Conservation (phyloP, 208 protist genomes). For the Crithidia mellificae region DNA sequence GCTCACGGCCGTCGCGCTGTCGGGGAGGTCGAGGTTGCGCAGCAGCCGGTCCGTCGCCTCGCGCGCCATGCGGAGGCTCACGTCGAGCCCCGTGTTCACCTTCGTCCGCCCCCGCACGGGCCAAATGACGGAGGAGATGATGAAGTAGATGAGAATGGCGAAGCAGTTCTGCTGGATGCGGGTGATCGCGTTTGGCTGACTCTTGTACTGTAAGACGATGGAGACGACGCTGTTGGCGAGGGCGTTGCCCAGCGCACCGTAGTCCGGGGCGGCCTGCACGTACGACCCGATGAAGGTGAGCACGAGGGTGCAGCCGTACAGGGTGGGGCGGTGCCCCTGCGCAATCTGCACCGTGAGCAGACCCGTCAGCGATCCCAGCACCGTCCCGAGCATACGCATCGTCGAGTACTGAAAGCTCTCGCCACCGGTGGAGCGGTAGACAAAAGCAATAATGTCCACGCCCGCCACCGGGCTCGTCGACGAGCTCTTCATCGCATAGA, state of each 20-base stretch:
- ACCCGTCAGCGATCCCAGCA: conserved; percentile 73
- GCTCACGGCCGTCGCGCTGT: conserved; percentile 64
- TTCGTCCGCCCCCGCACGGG: conserved; percentile 73
- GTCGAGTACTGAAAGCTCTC: conserved; percentile 85
- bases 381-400: conserved; percentile 81
- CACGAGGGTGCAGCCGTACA: conserved; percentile 65
- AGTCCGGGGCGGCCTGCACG: conserved; percentile 68
- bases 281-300: conserved; percentile 78
- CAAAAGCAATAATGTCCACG: conserved; percentile 80
- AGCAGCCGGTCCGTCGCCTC: conserved; percentile 70
- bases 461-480: conserved; percentile 66
- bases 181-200: conserved; percentile 56
- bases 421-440: conserved; percentile 76
- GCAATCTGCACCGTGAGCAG: conserved; percentile 74
- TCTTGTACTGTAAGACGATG: conserved; percentile 72
- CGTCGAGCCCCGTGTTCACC: conserved; percentile 73
- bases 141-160: conserved; percentile 86
- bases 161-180: conserved; percentile 91
- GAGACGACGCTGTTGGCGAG: conserved; percentile 83
- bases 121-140: conserved; percentile 78
- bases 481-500: conserved; percentile 66
- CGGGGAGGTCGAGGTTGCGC: conserved; percentile 83
- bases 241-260: conserved; percentile 66
- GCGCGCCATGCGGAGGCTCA: conserved; percentile 68
- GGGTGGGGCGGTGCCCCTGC: conserved; percentile 39